phyloP scores from a whole-genome alignment of 176 grass and related monocot genomes.

The Pontederia paniculata region DNA sequence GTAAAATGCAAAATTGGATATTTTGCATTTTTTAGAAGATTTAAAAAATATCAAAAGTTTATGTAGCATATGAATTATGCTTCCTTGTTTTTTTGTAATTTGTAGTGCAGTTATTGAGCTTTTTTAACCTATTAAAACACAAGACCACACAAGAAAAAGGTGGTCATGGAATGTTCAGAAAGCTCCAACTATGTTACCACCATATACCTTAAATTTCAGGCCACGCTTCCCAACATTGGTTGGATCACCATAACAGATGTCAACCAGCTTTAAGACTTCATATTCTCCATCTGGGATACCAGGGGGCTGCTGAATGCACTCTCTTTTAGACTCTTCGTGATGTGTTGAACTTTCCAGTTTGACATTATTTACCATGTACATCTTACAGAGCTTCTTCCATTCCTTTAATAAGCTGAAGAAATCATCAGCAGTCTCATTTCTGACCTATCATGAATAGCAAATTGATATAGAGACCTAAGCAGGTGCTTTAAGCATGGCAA shows the following conservation, averaged over 20 bases:
- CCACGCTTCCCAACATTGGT: conserved; percentile 36
- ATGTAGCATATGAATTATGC: too few relatives aligned
- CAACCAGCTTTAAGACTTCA: conserved; percentile 72
- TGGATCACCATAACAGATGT: conserved; percentile 91
- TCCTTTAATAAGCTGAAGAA: conserved; percentile 71
- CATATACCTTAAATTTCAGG: conserved; percentile 75
- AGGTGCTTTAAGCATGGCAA: not conserved
- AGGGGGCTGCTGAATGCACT: conserved; percentile 22
- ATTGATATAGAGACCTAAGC: conserved; percentile 15
- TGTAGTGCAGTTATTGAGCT: too few relatives aligned
- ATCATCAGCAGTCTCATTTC: conserved; percentile 64
- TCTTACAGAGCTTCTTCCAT: conserved; percentile 82
- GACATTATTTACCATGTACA: conserved; percentile 26
- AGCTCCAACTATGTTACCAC: too few relatives aligned
- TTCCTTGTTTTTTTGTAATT: too few relatives aligned
- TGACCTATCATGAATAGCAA: conserved; percentile 45
- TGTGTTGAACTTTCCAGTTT: conserved; percentile 6
- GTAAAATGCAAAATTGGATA: too few relatives aligned
- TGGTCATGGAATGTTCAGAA: too few relatives aligned
- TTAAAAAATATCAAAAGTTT: too few relatives aligned
- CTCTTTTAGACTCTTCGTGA: conserved; percentile 25
- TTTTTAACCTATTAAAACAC: too few relatives aligned
- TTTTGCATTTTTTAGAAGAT: too few relatives aligned
- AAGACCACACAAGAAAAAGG: too few relatives aligned
- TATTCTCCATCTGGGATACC: conserved; percentile 37